A percentile compares a stretch with the other conserved stretches of the same genome.
Evolutionary conservation across 2,329 filamentous ascomycete genomes (phyloP).

Genomic region (Ceratocystis colombiana): DNA sequence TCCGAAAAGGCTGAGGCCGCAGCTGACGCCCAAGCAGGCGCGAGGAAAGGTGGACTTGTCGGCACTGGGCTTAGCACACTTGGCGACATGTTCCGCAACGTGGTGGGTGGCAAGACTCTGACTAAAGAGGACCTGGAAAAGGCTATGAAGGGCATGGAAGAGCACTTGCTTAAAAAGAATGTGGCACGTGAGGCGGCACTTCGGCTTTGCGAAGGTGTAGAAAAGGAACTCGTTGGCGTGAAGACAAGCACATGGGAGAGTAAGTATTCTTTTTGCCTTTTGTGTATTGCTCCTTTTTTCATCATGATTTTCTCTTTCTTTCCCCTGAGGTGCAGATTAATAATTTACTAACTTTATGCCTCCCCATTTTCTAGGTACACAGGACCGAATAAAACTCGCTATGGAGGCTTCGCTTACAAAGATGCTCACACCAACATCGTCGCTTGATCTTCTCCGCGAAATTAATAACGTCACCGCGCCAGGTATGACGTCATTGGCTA

Average conservation of each 20-base stretch:
- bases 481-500: conserved; percentile 50
- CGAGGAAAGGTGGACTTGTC: conserved; percentile 53
- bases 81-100: conserved; percentile 81
- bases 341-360: not conserved
- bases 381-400: conserved; percentile 68
- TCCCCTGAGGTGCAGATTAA: not conserved
- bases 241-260: conserved; percentile 89
- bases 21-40: conserved; percentile 38
- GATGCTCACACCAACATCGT: conserved; percentile 91
- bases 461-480: conserved; percentile 70
- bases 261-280: conserved; percentile 27
- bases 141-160: conserved; percentile 90
- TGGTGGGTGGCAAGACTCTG: conserved; percentile 86
- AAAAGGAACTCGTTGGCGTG: conserved; percentile 77
- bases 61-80: conserved; percentile 73
- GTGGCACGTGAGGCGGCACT: conserved; percentile 90
- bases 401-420: conserved; percentile 90
- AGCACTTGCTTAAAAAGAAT: conserved; percentile 89
- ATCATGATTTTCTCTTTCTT: not conserved
- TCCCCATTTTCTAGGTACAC: conserved; percentile 47
- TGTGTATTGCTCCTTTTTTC: no score
- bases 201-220: conserved; percentile 80
- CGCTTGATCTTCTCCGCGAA: conserved; percentile 85
- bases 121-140: conserved; percentile 83
- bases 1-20: conserved; percentile 34